Evolutionary conservation across 116 monocot genomes (phyloP).

Genomic region (Dioscorea cayenensis): DNA sequence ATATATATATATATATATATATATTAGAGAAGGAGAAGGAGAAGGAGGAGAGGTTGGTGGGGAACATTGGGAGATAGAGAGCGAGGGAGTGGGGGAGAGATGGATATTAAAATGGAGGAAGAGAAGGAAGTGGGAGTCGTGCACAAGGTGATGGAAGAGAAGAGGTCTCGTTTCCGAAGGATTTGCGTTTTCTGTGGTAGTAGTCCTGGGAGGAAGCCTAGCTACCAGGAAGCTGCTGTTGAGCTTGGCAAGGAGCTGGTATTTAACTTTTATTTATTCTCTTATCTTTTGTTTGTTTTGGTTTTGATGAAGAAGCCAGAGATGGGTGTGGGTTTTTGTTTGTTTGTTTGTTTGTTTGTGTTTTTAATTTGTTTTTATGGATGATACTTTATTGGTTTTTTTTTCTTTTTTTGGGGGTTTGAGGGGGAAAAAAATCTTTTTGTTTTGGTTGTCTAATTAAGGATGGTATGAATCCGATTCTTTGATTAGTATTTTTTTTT

Average conservation of each 20-base stretch:
- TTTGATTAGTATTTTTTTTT: no score
- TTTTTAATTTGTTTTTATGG: no score
- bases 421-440: no score
- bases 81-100: not conserved
- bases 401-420: no score
- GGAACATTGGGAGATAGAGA: slow-evolving; percentile 6
- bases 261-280: not conserved
- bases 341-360: no score
- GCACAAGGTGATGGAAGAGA: slow-evolving; percentile 1
- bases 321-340: no score
- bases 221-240: slow-evolving; percentile 62
- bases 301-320: not conserved
- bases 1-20: not conserved
- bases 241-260: slow-evolving; percentile 73
- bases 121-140: not conserved
- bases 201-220: slow-evolving; percentile 52
- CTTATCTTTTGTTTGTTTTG: not conserved
- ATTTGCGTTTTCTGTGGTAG: slow-evolving; percentile 87
- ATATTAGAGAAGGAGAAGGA: not conserved
- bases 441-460: no score
- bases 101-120: not conserved
- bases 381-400: no score
- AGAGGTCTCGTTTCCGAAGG: slow-evolving; percentile 35
- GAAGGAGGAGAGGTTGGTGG: not conserved
- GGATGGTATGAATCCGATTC: no score